These are phyloP conservation scores for Phytophthora boehmeriae DNA, from an alignment of 352 stramenopile species.

Conservation along the genomic window DNA sequence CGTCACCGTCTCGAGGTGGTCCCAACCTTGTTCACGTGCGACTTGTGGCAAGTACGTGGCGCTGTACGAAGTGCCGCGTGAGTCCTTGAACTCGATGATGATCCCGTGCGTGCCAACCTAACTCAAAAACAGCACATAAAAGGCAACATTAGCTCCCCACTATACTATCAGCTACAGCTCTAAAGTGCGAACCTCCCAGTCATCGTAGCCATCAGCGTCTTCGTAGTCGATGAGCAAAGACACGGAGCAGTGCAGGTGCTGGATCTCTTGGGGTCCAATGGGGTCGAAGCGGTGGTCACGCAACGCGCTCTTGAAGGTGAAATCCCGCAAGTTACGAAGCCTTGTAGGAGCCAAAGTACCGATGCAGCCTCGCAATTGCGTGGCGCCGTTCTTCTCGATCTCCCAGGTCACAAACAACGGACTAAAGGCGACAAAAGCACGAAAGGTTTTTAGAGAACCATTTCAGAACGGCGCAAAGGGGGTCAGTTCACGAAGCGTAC, in stretches of 20 bases:
- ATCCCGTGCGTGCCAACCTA: slow-evolving; percentile 80
- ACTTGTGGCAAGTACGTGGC: slow-evolving; percentile 84
- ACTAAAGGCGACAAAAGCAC: slow-evolving; percentile 25
- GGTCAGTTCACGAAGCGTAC: slow-evolving; percentile 24
- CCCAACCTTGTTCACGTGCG: slow-evolving; percentile 76
- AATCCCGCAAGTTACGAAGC: slow-evolving; percentile 74
- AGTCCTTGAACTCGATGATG: slow-evolving; percentile 80
- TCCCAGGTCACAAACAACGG: slow-evolving; percentile 89
- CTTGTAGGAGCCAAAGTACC: slow-evolving; percentile 72
- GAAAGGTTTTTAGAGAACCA: slow-evolving; percentile 5
- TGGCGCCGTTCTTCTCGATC: slow-evolving; percentile 58
- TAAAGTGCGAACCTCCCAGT: slow-evolving; percentile 65
- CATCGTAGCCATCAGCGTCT: slow-evolving; percentile 72
- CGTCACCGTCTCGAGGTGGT: slow-evolving; percentile 70
- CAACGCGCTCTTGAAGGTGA: slow-evolving; percentile 84
- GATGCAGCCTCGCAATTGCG: slow-evolving; percentile 75
- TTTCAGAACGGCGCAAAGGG: not conserved
- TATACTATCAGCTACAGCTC: not conserved
- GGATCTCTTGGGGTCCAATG: slow-evolving; percentile 69
- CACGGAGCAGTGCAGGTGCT: slow-evolving; percentile 74
- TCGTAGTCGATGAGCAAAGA: slow-evolving; percentile 86
- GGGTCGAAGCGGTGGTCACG: slow-evolving; percentile 80
- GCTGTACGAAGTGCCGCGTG: slow-evolving; percentile 54
- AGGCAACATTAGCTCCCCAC: not conserved
- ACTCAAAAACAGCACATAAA: slow-evolving; percentile 1